Evolutionary conservation across 495 filamentous ascomycete genomes (phyloP), one percentile per base, ranked within the genome.

Genomic region (Trichoderma virens): DNA sequence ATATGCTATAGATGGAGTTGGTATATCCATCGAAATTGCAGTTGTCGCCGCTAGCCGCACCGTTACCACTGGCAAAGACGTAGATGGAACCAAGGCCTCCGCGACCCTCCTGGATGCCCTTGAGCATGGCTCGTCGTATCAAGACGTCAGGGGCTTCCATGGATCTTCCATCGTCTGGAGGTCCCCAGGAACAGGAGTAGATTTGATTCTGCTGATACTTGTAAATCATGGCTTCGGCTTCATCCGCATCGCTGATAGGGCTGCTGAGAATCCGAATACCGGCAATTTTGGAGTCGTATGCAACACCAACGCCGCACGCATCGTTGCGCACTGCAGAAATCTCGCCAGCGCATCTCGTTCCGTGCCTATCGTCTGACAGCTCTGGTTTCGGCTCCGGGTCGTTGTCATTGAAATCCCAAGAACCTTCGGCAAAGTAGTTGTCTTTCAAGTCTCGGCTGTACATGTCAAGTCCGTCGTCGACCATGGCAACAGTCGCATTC

Each of bases 21-120:
- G 95, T 98, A 74, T 98, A 98, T 13, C 94, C 94, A 71, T 98
- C 94, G 70, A 98, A 98, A 72, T 98, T 98, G 83, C 94, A 98
- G 76, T 98, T 97, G 72, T 98, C 94, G 45, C 89, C 93, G 59
- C 71, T 82, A n/a, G 76, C 74, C 28, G 92, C 95, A 39, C 94
- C 94, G 71, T 98, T 98, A 64, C 94, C 94, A 66, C 93, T 94
- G 20, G 94, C 94, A 75, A 98, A 98, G 60, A 98, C 94, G 69
- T 91, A 98, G 66, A 98, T 88, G 14, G 92, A 94, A n/a, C 94
- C 94, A 63, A 84, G 83, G 2, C 91, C 89, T 38, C 78, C 79
- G 54, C 94, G 88, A 45, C 94, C 94, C 47, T 94, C 87, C 72
- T 97, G 92, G 13, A 98, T 83, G 56, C 89, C 94, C 67, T 92